Evolutionary conservation across 78 protist genomes (phyloP).

Genomic region (Emiliania huxleyi): DNA sequence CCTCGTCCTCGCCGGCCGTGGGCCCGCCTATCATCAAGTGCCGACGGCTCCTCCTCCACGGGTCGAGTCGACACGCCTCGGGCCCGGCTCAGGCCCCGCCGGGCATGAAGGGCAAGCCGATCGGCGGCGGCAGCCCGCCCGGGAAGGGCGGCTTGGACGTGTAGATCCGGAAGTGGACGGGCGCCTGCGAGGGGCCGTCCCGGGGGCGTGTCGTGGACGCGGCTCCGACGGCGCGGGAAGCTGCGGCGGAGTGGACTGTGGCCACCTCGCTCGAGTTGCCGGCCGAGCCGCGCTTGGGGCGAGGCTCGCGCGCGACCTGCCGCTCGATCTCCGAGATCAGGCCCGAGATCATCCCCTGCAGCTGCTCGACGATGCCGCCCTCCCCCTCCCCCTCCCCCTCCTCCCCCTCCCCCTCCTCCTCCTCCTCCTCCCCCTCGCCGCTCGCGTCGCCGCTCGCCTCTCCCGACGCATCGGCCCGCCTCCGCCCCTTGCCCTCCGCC

Average conservation of each 20-base stretch:
- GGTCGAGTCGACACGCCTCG: too few species aligned
- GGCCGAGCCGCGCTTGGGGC: neutral
- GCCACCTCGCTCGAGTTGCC: neutral
- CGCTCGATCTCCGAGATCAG: conserved; percentile 9
- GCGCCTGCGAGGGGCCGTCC: neutral
- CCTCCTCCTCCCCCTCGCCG: neutral
- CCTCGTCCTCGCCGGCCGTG: too few species aligned
- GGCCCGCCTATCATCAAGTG: too few species aligned
- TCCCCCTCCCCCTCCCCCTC: neutral
- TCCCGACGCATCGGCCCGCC: too few species aligned
- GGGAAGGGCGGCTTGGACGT: neutral
- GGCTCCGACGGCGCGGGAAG: too few species aligned
- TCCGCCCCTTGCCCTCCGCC: neutral
- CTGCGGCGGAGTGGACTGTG: too few species aligned
- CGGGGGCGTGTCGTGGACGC: too few species aligned
- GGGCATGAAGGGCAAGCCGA: neutral
- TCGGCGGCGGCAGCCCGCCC: neutral
- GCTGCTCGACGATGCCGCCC: neutral
- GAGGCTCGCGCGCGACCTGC: neutral
- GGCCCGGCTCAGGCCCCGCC: too few species aligned
- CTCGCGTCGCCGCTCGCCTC: neutral
- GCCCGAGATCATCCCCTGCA: neutral
- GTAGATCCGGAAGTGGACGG: neutral
- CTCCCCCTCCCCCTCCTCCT: neutral
- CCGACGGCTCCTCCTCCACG: too few species aligned